Evolutionary conservation across 2,329 filamentous ascomycete genomes (phyloP), one percentile per base, ranked within the genome.

Genomic region (Stachybotrys elegans): DNA sequence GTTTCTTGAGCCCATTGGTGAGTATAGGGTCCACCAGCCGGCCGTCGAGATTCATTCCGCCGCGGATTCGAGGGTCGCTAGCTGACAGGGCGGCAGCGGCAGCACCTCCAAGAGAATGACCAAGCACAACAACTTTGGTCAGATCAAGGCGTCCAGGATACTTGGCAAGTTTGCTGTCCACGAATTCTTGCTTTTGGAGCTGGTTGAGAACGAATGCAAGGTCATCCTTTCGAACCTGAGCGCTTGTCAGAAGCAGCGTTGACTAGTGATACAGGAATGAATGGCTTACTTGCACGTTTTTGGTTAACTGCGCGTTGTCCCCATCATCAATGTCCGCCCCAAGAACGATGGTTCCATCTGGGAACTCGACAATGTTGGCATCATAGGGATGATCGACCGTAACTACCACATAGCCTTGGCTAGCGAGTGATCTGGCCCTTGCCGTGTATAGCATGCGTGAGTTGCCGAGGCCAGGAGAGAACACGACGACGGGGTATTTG

Each of bases 331-430:
- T 45, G 27, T 56, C 50, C 4, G 44, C 46, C 2, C 56, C 46
- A 43, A 53, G 53, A 8, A 62, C 53, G 11, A 65, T 47, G 1
- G 59, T 58, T 4, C 65, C 72, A 43, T 74, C 57, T 0, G 71
- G 68, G n/a, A 71, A 75, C 43, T 74, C 65, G 8, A 78, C 64
- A 17, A 72, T 58, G 1, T 54, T 45, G 0, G 67, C 61, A 39
- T 77, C 73, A 39, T 70, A 68, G 0, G 73, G 65, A 41, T 77
- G 74, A 44, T 78, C 75, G 20, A 78, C 57, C 0, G 71, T 58
- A 12, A 75, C 57, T 3, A 78, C 69, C 1, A 66, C 58, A 40
- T 67, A 71, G 0, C 73, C 73, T 6, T 66, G 59, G 14, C 68
- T 71, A 1, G 72, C 70, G 4, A 78, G 58, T 4, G 70, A 66